Base-by-base conservation (phyloP, 352 stramenopile genomes). In the Phytophthora uliginosa region DNA sequence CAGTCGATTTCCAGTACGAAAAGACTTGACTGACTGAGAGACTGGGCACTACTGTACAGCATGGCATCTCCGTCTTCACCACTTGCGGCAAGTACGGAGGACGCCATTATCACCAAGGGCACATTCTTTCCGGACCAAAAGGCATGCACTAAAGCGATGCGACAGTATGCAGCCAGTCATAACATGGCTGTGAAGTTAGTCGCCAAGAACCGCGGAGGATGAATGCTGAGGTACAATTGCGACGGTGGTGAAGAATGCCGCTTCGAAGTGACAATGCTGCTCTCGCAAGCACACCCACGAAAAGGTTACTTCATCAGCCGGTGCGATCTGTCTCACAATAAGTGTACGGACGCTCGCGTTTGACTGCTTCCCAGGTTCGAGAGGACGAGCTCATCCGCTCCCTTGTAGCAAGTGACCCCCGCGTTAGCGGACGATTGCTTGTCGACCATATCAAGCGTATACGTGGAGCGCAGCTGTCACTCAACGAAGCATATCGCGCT, bases 91-190 rank as follows among this genome's bases (percentile, higher is more conserved):
- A 26, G 24, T 26, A 1, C 50, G 18, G 10, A 34, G 50, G 15
- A 53, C 47, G 4, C 4, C 47, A 53, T 17, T 26, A 47, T 61
- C 17, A 26, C 28, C 7, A 61, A 51, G 55, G 62, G 53, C 51
- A 42, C 36, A 10, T 59, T 31, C 24, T 70, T 59, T 57, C 10
- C 54, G 8, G 58, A 70, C 50, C 63, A 64, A 34, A 63, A 64
- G 54, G 31, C 63, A 2, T 63, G 63, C 53, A 63, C 54, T 34
- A 57, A 55, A 40, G 63, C 53, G 22, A 45, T 70, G 28, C 57
- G 53, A 17, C 20, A 20, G 15, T 63, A 59, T 48, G 63, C 63
- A n/a, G 53, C 63, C 18, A 59, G 2, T 4, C 53, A 70, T 22
- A 48, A 48, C 36, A 70, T 59, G 28, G 45, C 53, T 8, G 50